Base-by-base conservation (phyloP, 2,329 filamentous ascomycete species). In the Stenocarpella maydis region DNA sequence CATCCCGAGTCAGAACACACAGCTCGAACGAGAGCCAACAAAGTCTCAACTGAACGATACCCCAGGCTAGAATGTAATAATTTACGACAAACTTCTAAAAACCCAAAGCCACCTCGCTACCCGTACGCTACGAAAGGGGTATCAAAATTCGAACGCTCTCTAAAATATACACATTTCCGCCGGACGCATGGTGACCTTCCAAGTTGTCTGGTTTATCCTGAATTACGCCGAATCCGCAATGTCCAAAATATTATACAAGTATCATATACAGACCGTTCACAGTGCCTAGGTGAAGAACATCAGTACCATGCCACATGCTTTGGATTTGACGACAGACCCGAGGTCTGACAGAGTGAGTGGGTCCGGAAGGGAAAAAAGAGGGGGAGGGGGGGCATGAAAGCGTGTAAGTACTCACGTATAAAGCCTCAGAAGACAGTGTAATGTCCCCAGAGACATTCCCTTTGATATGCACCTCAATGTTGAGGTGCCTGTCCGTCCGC, bases 351-450 rank as follows among this genome's bases (percentile, higher is more conserved):
- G 12, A 10, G 5, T 9, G 34, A 7, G 9, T 37, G 2, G 34
- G 34, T 12, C 2, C 34, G 6, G 6, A 34, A 34, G 31, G 34
- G 34, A 26, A 5, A 5, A 5, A 4, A 4, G 14, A 1, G 15
- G n/a, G n/a, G n/a, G n/a, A n/a, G n/a, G 49, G 15, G 12, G 1
- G 19, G 10, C 34, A 15, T 19, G 24, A 31, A 70, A n/a, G n/a
- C n/a, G n/a, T n/a, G n/a, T n/a, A n/a, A n/a, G n/a, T n/a, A n/a
- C 69, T 70, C 21, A 71, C 69, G 49, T 49, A 65, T 53, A 71
- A 28, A 3, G 69, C 66, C 49, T 71, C 69, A 37, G 69, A 61
- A 39, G 69, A 69, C n/a, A 71, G 31, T 1, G 66, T 69, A 7
- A 71, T 69, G 14, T 71, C 69, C 3, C 69, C 69, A 50, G 67